phyloP scores from a whole-genome alignment of 352 stramenopile genomes.

The Pythium phragmiticola region DNA sequence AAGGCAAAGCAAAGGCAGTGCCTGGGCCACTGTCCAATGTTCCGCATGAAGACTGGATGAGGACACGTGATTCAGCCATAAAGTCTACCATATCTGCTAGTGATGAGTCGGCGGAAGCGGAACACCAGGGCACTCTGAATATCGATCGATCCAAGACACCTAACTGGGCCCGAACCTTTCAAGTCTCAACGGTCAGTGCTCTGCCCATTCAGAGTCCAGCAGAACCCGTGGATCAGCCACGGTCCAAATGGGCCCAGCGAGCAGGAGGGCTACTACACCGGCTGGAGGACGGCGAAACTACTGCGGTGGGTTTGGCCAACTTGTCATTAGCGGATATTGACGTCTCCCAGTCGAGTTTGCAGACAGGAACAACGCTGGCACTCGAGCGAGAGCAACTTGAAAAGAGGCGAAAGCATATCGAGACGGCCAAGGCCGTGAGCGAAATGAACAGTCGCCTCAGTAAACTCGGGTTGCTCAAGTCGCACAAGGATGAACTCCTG shows the following conservation, averaged over 20 bases:
- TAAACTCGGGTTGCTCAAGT: slow-evolving; percentile 54
- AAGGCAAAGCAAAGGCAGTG: slow-evolving; percentile 40
- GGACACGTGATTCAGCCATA: slow-evolving; percentile 54
- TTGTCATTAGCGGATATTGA: slow-evolving; percentile 28
- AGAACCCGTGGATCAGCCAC: background rate
- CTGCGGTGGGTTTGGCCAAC: background rate
- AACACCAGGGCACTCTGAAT: slow-evolving; percentile 9
- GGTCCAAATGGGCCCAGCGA: slow-evolving; percentile 22
- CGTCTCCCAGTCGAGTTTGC: slow-evolving; percentile 35
- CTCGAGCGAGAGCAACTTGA: slow-evolving; percentile 70
- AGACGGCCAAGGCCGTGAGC: slow-evolving; percentile 72
- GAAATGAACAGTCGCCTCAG: slow-evolving; percentile 71
- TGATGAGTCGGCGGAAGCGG: background rate
- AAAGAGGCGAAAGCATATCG: slow-evolving; percentile 66
- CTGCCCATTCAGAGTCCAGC: slow-evolving; percentile 22
- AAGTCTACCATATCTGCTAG: slow-evolving; percentile 28
- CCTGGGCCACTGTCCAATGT: slow-evolving; percentile 54
- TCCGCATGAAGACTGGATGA: slow-evolving; percentile 75
- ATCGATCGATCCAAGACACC: slow-evolving; percentile 64
- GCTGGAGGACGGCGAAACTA: background rate
- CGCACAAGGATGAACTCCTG: slow-evolving; percentile 16
- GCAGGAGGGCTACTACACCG: background rate
- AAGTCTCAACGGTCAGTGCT: slow-evolving; percentile 14
- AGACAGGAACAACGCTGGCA: slow-evolving; percentile 42
- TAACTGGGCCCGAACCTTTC: slow-evolving; percentile 50